These are phyloP conservation scores for Beta lomatogona DNA, from an alignment of 179 eudicot species.

Conservation along the genomic window DNA sequence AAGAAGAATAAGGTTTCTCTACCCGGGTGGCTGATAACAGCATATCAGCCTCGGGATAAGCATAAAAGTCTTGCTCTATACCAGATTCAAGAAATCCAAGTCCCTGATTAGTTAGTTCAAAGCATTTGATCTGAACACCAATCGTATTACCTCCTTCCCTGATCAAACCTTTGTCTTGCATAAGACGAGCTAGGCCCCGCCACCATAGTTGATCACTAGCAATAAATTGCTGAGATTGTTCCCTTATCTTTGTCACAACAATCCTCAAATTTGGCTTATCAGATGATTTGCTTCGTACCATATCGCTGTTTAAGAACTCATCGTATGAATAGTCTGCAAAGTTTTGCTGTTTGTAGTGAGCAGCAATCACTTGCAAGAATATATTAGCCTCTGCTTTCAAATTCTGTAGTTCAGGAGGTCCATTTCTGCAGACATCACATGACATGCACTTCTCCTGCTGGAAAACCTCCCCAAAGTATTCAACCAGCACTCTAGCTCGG, in stretches of 20 bases:
- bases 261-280: constrained; percentile 54
- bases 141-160: constrained; percentile 47
- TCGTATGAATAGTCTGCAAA: constrained; percentile 40
- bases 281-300: constrained; percentile 29
- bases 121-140: constrained; percentile 66
- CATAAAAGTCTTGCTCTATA: constrained; percentile 43
- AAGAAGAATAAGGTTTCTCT: constrained; percentile 46
- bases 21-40: constrained; percentile 34
- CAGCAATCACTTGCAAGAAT: constrained; percentile 61
- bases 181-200: constrained; percentile 83
- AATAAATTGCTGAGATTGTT: constrained; percentile 53
- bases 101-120: constrained; percentile 65
- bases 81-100: constrained; percentile 46
- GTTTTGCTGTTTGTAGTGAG: constrained; percentile 47
- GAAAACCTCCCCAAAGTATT: constrained; percentile 87
- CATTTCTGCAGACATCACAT: constrained; percentile 80
- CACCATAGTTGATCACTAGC: constrained; percentile 73
- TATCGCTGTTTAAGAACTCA: constrained; percentile 29
- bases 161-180: constrained; percentile 76
- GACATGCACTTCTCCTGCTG: constrained; percentile 48
- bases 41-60: constrained; percentile 88
- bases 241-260: constrained; percentile 60
- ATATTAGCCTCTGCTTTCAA: constrained; percentile 62
- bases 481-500: constrained; percentile 80
- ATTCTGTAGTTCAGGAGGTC: constrained; percentile 72